Evolutionary conservation across 2,329 filamentous ascomycete genomes (phyloP).

Genomic region (Teratosphaeria epicoccoides): DNA sequence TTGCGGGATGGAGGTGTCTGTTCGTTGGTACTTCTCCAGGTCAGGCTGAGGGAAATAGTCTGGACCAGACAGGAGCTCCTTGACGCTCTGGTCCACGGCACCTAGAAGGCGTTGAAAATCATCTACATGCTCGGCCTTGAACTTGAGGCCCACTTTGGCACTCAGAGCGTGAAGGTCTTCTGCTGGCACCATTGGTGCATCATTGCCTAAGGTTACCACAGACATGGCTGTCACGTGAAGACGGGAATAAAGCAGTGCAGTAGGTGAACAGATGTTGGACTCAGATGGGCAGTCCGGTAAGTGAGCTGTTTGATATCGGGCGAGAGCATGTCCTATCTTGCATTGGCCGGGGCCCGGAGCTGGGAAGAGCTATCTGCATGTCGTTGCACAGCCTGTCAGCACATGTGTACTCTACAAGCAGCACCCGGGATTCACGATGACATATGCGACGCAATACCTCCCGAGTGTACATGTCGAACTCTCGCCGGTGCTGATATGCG

Average conservation of each 20-base stretch:
- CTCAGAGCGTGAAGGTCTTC: slow-evolving; percentile 6
- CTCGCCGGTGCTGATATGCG: no score
- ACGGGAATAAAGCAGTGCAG: no score
- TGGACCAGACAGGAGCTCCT: slow-evolving; percentile 6
- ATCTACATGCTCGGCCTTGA: slow-evolving; percentile 6
- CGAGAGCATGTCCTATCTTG: neutral
- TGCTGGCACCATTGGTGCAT: slow-evolving; percentile 2
- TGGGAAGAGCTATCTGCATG: neutral
- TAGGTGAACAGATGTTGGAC: no score
- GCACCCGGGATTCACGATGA: no score
- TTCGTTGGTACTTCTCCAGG: slow-evolving; percentile 9
- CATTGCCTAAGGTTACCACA: slow-evolving; percentile 5
- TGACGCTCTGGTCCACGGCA: slow-evolving; percentile 6
- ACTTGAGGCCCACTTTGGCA: slow-evolving; percentile 4
- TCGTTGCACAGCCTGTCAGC: no score
- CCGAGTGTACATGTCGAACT: no score
- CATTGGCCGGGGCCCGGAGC: neutral
- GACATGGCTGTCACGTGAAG: slow-evolving; percentile 1
- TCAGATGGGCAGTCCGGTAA: no score
- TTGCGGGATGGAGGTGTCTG: slow-evolving; percentile 4
- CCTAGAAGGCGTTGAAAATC: slow-evolving; percentile 13
- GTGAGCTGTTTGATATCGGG: neutral
- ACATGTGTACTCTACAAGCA: no score
- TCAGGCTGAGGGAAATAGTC: slow-evolving; percentile 12
- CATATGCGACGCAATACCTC: no score